Conservation (phyloP, 345 rosid species). For the Arabidopsis arenosa region DNA sequence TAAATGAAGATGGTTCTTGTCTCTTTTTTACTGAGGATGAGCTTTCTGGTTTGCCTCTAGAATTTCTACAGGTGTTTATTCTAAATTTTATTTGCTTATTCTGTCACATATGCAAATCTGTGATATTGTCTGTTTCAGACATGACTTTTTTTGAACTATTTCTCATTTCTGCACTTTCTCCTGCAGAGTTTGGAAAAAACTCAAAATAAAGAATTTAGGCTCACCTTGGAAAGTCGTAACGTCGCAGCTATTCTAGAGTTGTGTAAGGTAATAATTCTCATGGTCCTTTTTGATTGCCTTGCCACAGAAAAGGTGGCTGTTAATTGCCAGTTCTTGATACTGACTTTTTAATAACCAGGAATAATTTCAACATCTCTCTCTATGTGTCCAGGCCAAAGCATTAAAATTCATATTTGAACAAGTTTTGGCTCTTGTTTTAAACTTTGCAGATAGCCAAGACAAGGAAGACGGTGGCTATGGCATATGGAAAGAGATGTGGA, state of each 20-base stretch:
- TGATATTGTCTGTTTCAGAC: background rate
- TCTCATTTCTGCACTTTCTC: constrained; percentile 30
- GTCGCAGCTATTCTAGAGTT: constrained; percentile 78
- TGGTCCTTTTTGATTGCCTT: constrained; percentile 29
- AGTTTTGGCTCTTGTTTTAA: constrained; percentile 35
- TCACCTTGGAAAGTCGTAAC: constrained; percentile 68
- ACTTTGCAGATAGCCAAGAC: constrained; percentile 79
- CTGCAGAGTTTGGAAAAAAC: constrained; percentile 72
- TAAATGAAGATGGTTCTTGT: constrained; percentile 71
- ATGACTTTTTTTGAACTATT: constrained; percentile 13
- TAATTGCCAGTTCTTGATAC: constrained; percentile 16
- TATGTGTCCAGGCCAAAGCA: constrained; percentile 2
- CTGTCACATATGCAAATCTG: constrained; percentile 16
- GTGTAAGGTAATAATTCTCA: constrained; percentile 68
- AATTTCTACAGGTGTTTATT: constrained; percentile 70
- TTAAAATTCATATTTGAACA: constrained; percentile 28
- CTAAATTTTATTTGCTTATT: constrained; percentile 22
- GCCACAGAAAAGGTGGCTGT: background rate
- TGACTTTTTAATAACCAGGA: background rate
- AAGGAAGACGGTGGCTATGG: constrained; percentile 75
- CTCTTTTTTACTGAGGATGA: constrained; percentile 72
- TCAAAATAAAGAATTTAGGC: constrained; percentile 68
- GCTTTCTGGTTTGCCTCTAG: constrained; percentile 76
- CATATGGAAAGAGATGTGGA: constrained; percentile 84
- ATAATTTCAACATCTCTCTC: constrained; percentile 24